Conservation (phyloP, 345 rosid species). For the Citrus glauca region DNA sequence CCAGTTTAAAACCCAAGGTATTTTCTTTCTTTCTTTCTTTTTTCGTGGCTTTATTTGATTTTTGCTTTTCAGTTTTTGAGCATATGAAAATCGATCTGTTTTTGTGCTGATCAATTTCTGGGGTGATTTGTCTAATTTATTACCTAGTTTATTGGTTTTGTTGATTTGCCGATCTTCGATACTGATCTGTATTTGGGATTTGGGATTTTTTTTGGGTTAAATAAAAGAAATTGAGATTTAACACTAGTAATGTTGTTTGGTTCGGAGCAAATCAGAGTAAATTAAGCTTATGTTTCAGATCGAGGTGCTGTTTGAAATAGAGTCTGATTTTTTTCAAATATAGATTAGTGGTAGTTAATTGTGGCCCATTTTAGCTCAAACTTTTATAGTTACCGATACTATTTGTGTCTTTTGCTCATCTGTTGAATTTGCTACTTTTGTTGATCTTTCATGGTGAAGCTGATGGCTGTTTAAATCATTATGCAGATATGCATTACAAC, state of each 20-base stretch:
- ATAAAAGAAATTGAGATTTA: neutral
- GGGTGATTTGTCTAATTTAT: neutral
- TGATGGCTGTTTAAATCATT: neutral
- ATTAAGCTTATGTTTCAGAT: neutral
- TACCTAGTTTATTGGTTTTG: neutral
- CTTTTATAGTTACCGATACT: neutral
- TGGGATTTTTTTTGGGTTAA: neutral
- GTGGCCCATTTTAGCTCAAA: neutral
- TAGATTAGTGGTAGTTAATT: neutral
- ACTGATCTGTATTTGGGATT: neutral
- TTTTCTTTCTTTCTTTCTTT: neutral
- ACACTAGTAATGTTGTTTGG: neutral
- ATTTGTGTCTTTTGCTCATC: neutral
- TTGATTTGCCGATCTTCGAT: neutral
- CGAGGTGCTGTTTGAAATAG: neutral
- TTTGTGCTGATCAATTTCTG: neutral
- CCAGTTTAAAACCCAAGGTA: conserved; percentile 68
- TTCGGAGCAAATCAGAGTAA: neutral
- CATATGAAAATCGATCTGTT: neutral
- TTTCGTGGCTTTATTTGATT: no score
- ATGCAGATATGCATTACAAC: conserved; percentile 77
- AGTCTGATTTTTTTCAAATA: neutral
- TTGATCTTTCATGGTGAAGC: neutral
- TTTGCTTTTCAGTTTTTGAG: neutral
- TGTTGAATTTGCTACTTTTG: neutral